Evolutionary conservation across 2,329 filamentous ascomycete genomes (phyloP), one percentile per base, ranked within the genome.

Genomic region (Talaromyces sp.): DNA sequence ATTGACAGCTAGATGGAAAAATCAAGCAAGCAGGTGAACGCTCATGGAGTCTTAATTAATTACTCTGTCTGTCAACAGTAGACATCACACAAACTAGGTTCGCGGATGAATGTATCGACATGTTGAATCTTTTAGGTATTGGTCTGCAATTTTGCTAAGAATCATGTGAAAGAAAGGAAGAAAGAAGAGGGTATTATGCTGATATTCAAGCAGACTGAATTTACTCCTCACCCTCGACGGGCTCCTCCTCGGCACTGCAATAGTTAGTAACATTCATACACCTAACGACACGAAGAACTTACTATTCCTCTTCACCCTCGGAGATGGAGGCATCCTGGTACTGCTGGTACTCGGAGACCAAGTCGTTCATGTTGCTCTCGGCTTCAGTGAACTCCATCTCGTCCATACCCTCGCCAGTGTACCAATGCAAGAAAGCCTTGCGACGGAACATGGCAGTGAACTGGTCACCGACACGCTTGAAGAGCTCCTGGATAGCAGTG

Each of bases 351-450:
- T 99, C 95, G 68, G 93, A 96, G 76, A 99, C 94, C 79, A 99
- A 86, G 82, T 99, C 95, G 87, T 99, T 98, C 95, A 99, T 98
- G 88, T 99, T 99, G 84, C 92, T 96, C 90, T 99, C 95, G 75
- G 95, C 95, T 88, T 99, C 95, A 79, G 95, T 99, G 87, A 99
- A 99, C 86, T 99, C 95, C 95, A 99, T 98, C 90, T 99, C 95
- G 84, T 99, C 95, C 95, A 99, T 99, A 85, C 95, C 95, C 88
- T 99, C 95, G 79, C 93, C 93, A 88, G 95, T 99, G 86, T 99
- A 99, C 95, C 95, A 99, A 87, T 98, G 95, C 88, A 99, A 92
- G 93, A 99, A 99, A 89, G 95, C 95, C 91, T 98, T 99, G 85
- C 95, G 93, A 85, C 95, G 89, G 90, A 99, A 99, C 95, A 99